phyloP scores from a whole-genome alignment of 2,329 filamentous ascomycete genomes.

The Alternaria novae-zelandiae region DNA sequence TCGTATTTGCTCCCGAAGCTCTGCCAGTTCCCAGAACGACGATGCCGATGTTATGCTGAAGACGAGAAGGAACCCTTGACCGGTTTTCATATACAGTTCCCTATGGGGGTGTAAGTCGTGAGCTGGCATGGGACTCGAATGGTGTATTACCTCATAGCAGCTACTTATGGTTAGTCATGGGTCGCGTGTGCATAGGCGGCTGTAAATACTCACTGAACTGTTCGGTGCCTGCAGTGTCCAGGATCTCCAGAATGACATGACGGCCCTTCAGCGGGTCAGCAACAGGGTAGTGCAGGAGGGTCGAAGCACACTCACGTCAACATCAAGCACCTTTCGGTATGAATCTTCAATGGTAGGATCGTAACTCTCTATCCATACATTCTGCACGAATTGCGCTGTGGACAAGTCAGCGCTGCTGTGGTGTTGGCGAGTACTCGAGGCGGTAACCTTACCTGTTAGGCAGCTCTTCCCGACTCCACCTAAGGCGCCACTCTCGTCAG shows the following conservation, averaged over 20 bases:
- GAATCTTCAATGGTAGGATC: conserved; percentile 69
- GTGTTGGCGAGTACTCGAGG: neutral
- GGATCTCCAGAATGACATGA: conserved; percentile 87
- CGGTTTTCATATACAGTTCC: conserved; percentile 78
- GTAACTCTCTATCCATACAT: conserved; percentile 86
- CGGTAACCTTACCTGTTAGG: conserved; percentile 72
- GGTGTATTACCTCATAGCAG: conserved; percentile 43
- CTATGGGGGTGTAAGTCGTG: conserved; percentile 25
- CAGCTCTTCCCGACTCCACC: conserved; percentile 93
- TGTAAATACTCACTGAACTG: conserved; percentile 76
- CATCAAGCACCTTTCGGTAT: conserved; percentile 68
- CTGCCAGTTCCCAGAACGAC: conserved; percentile 80
- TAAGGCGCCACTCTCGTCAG: conserved; percentile 51
- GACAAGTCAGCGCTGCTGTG: conserved; percentile 19
- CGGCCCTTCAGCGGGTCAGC: conserved; percentile 66
- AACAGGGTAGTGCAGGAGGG: neutral
- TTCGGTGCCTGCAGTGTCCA: conserved; percentile 90
- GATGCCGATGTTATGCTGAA: conserved; percentile 89
- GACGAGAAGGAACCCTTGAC: conserved; percentile 88
- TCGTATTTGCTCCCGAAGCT: conserved; percentile 86
- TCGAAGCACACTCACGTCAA: conserved; percentile 71
- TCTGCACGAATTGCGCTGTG: conserved; percentile 85
- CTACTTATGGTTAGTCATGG: conserved; percentile 27
- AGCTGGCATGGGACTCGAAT: conserved; percentile 17
- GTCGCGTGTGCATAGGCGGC: neutral